phyloP scores from a whole-genome alignment of 768 basidiomycete genomes.

The Boletus fagicola region DNA sequence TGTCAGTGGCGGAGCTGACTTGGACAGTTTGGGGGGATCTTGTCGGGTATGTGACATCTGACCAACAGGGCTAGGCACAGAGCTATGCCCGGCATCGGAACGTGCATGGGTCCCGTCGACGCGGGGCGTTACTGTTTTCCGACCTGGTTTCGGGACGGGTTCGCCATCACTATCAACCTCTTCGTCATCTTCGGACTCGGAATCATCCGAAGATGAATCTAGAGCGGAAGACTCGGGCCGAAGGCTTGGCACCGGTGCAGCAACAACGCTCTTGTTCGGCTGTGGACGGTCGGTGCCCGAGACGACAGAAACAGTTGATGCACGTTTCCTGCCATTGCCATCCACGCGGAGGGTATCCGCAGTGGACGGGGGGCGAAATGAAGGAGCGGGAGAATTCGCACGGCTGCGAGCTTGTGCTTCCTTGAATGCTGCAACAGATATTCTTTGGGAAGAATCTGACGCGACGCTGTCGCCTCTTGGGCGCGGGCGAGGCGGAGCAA shows the following conservation, averaged over 20 bases:
- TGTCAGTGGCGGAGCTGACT: conserved; percentile 32
- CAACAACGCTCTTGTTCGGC: conserved; percentile 8
- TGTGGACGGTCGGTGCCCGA: conserved; percentile 16
- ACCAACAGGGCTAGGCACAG: background rate
- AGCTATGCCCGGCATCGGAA: conserved; percentile 23
- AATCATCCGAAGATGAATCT: conserved; percentile 34
- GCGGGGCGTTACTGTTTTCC: conserved; percentile 36
- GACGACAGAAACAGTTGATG: conserved; percentile 30
- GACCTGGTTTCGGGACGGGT: conserved; percentile 33
- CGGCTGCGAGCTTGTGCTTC: conserved; percentile 69
- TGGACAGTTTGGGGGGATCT: conserved; percentile 14
- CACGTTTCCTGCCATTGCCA: conserved; percentile 24
- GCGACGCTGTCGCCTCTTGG: conserved; percentile 57
- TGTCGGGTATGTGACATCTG: conserved; percentile 1
- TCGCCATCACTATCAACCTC: conserved; percentile 37
- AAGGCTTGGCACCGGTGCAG: conserved; percentile 5
- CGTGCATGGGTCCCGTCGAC: conserved; percentile 3
- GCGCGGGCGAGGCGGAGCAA: conserved; percentile 43
- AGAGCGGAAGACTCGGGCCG: conserved; percentile 19
- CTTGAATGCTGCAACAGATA: conserved; percentile 78
- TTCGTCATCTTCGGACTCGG: conserved; percentile 37
- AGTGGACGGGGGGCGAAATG: conserved; percentile 41
- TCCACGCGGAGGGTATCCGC: conserved; percentile 33
- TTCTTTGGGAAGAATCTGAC: conserved; percentile 69
- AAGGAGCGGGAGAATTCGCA: conserved; percentile 59